Conservation (phyloP, 2,329 filamentous ascomycete species). For the Xylariaceae sp. region DNA sequence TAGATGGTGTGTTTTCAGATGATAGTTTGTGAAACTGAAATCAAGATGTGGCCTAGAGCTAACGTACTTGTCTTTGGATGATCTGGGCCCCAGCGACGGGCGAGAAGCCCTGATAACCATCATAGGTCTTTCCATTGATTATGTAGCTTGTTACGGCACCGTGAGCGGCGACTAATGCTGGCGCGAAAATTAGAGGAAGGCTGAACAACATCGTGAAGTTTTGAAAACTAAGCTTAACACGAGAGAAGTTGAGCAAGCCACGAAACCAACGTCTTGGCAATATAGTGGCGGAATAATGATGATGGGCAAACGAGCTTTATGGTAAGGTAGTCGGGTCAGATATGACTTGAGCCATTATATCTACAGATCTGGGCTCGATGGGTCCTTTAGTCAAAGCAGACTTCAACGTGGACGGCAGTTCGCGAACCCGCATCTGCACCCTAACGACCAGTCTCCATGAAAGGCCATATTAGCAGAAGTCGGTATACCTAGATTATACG, state of each 20-base stretch:
- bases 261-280: neutral
- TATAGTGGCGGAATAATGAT: neutral
- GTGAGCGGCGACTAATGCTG: slow-evolving; percentile 43
- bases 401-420: neutral
- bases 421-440: neutral
- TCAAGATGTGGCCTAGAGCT: too few relatives aligned
- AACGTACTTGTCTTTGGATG: slow-evolving; percentile 56
- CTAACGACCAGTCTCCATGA: too few relatives aligned
- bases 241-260: too few relatives aligned
- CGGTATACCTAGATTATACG: neutral
- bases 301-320: neutral
- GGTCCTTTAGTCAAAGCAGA: neutral
- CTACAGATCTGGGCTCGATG: neutral
- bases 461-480: neutral
- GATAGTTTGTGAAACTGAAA: too few relatives aligned
- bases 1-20: too few relatives aligned
- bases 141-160: slow-evolving; percentile 54
- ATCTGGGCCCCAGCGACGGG: slow-evolving; percentile 54
- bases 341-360: slow-evolving; percentile 13
- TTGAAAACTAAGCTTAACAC: neutral
- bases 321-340: neutral
- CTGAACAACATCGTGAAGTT: slow-evolving; percentile 35
- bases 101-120: slow-evolving; percentile 56
- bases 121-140: slow-evolving; percentile 50
- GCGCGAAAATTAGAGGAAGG: slow-evolving; percentile 36